phyloP scores from a whole-genome alignment of 2,329 filamentous ascomycete species.

The Arthrobotrys entomopaga region DNA sequence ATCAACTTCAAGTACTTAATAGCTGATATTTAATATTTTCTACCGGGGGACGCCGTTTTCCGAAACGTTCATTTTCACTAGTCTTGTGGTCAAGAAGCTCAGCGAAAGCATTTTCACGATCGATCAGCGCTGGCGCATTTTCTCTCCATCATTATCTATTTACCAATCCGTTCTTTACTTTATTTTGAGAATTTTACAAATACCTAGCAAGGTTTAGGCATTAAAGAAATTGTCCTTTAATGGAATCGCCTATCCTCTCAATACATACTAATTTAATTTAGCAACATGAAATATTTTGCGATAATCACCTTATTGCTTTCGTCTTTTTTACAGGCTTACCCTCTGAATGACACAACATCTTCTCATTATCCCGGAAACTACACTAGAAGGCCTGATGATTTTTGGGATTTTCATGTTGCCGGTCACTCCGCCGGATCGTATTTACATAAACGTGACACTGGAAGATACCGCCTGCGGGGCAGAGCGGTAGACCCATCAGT shows the following conservation, averaged over 20 bases:
- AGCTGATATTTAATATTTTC: too few species aligned
- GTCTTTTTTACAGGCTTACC: not conserved
- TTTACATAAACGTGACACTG: constrained; percentile 76
- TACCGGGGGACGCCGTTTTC: too few species aligned
- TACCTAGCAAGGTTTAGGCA: too few species aligned
- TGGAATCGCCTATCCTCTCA: not conserved
- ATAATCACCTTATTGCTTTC: not conserved
- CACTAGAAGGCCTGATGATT: constrained; percentile 77
- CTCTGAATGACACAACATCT: not conserved
- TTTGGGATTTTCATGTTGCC: constrained; percentile 88
- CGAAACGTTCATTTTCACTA: too few species aligned
- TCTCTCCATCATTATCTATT: too few species aligned
- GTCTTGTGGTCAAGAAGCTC: too few species aligned
- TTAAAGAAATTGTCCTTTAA: not conserved
- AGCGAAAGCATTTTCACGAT: too few species aligned
- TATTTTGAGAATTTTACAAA: too few species aligned
- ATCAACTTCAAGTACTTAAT: too few species aligned
- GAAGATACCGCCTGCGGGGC: constrained; percentile 85
- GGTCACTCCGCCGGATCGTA: constrained; percentile 79
- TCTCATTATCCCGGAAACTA: constrained; percentile 76
- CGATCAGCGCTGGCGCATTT: too few species aligned
- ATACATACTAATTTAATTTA: not conserved
- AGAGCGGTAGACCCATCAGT: constrained; percentile 76
- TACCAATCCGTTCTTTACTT: too few species aligned
- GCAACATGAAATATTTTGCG: constrained; percentile 3